Evolutionary conservation across 805 yeast species (phyloP).

Genomic region (Yarrowia osloensis): DNA sequence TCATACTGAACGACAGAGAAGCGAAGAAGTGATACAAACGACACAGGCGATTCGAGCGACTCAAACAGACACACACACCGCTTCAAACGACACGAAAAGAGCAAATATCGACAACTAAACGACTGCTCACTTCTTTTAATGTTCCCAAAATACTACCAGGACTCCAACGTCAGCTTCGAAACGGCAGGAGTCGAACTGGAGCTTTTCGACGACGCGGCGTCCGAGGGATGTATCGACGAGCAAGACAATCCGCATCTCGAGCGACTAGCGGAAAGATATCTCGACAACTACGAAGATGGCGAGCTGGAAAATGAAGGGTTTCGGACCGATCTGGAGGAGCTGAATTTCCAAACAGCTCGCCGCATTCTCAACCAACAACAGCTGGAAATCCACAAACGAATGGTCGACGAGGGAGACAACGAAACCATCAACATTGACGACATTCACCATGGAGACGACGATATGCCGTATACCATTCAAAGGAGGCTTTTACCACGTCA

Average conservation of each 20-base stretch:
- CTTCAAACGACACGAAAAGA: too few species aligned
- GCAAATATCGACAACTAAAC: not conserved
- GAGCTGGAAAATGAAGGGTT: conserved; percentile 26
- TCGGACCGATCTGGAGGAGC: conserved; percentile 20
- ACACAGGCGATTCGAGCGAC: too few species aligned
- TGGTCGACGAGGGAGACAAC: conserved; percentile 34
- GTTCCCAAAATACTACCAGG: not conserved
- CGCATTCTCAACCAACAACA: conserved; percentile 13
- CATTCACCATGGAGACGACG: conserved; percentile 30
- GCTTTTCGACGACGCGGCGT: conserved; percentile 23
- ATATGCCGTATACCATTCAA: conserved; percentile 42
- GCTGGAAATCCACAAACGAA: not conserved
- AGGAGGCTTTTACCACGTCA: conserved; percentile 66
- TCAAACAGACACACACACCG: not conserved
- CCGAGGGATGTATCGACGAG: conserved; percentile 19
- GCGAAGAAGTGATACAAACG: too few species aligned
- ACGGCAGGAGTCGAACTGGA: conserved; percentile 3
- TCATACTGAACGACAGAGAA: too few species aligned
- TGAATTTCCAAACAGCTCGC: conserved; percentile 8
- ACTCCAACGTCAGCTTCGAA: not conserved
- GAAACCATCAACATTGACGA: conserved; percentile 33
- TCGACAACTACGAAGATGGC: conserved; percentile 18
- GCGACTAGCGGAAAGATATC: conserved; percentile 1
- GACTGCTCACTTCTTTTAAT: not conserved
- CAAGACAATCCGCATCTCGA: conserved; percentile 28